A percentile compares a stretch with the other conserved stretches of the same genome.
Evolutionary conservation across 129 eudicot genomes (phyloP).

Genomic region (Tagetes patula): DNA sequence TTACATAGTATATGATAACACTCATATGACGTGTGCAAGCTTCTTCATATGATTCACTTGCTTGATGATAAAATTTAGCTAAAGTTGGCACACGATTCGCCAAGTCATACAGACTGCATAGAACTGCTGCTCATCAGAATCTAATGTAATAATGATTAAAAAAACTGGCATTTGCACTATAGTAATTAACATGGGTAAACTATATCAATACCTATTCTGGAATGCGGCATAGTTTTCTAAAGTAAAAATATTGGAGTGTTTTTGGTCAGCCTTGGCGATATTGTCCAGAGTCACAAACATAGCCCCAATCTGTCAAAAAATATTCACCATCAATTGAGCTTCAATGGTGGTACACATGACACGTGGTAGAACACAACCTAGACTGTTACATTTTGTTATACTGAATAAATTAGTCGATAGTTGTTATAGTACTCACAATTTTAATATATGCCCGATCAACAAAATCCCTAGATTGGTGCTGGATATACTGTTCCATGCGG

Average conservation of each 20-base stretch:
- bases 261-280: conserved; percentile 64
- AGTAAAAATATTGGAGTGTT: conserved; percentile 68
- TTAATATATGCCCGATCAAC: conserved; percentile 90
- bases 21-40: conserved; percentile 80
- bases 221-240: conserved; percentile 94
- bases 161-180: not conserved
- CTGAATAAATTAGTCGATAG: not conserved
- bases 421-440: conserved; percentile 52
- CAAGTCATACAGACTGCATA: conserved; percentile 87
- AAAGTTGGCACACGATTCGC: conserved; percentile 81
- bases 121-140: conserved; percentile 40
- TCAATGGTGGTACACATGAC: conserved; percentile 15
- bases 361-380: not conserved
- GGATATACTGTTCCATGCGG: conserved; percentile 93
- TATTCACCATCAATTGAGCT: conserved; percentile 10
- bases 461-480: conserved; percentile 87
- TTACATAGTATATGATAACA: conserved; percentile 69
- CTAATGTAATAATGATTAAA: not conserved
- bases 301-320: conserved; percentile 56
- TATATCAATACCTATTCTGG: conserved; percentile 67
- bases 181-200: conserved; percentile 1
- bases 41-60: conserved; percentile 90
- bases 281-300: conserved; percentile 92
- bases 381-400: not conserved
- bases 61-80: conserved; percentile 96